These are phyloP conservation scores for Penicillium waksmanii DNA, from an alignment of 495 filamentous ascomycete species.

Conservation along the genomic window DNA sequence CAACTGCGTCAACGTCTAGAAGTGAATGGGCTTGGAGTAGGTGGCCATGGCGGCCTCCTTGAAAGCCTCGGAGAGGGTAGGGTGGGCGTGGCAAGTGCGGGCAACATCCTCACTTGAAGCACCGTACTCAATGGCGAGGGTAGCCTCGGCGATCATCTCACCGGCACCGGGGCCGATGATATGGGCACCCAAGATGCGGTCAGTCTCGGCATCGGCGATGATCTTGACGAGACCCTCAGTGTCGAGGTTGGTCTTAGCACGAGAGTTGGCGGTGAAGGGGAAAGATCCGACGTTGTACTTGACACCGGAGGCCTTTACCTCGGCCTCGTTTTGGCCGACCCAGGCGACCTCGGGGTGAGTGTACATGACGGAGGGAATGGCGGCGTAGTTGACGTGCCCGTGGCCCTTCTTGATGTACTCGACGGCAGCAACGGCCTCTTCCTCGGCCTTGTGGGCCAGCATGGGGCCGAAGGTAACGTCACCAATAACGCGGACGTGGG, in stretches of 20 bases:
- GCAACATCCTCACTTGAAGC: conserved; percentile 94
- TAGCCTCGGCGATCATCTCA: conserved; percentile 99
- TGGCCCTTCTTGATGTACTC: conserved; percentile 98
- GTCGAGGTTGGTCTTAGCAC: conserved; percentile 98
- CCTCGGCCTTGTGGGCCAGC: conserved; percentile 99
- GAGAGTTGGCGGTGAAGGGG: conserved; percentile 96
- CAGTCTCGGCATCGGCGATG: conserved; percentile 93
- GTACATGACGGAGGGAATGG: conserved; percentile 99
- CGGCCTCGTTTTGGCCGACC: conserved; percentile 97
- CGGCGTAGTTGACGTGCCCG: conserved; percentile 98
- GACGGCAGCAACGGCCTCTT: conserved; percentile 91
- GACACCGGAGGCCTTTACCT: conserved; percentile 85
- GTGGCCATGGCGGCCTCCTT: conserved; percentile 99
- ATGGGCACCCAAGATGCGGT: conserved; percentile 92
- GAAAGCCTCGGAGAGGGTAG: conserved; percentile 94
- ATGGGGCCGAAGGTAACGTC: conserved; percentile 98
- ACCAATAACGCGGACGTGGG: conserved; percentile 95
- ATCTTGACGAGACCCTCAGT: conserved; percentile 98
- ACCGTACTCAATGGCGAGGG: conserved; percentile 94
- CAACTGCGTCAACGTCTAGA: conserved; percentile 55
- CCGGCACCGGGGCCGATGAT: conserved; percentile 95
- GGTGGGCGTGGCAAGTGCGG: conserved; percentile 95
- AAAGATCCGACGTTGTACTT: conserved; percentile 91
- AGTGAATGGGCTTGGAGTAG: conserved; percentile 95
- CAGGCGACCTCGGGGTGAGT: conserved; percentile 98